Base-by-base conservation (phyloP, 2,329 filamentous ascomycete genomes). In the Thielaviopsis populi region DNA sequence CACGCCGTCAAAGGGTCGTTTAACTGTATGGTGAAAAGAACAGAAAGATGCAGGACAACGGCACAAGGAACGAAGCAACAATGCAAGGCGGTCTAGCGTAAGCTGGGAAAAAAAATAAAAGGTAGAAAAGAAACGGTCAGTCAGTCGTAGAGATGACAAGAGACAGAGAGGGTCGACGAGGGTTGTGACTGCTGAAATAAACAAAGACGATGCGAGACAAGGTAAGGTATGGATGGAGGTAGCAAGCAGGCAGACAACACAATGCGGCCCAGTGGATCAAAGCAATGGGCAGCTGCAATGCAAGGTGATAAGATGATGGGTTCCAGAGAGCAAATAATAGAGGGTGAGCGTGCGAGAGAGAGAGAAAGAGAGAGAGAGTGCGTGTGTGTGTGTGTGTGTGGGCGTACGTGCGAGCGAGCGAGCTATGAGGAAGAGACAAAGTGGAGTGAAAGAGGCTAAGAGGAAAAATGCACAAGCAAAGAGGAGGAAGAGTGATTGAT, bases 231-330 rank as follows among this genome's bases (percentile, higher is more conserved):
- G 11, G 27, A 24, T n/a, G 19, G 42, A n/a, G 5, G 19, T 17
- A 7, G 41, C n/a, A 43, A 43, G 41, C 17, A 50, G 46, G 46
- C 24, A 50, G 46, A 50, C 46, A 50, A 50, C 46, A 24, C 19
- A 50, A 50, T 50, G 24, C 46, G 33, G 50, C 50, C 59, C 58
- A 43, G 63, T 61, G 48, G 46, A 48, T 56, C 27, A 56, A 56
- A 50, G 46, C 19, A 61, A 60, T 48, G 58, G 58, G 42, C 58
- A 54, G 50, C 58, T 64, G 63, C 63, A 64, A 64, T 64, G 63
- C 63, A 64, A 43, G 56, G 59, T 65, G 62, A 63, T 56, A 50
- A 50, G 62, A 63, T 59, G 42, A 59, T 63, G 62, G 41, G 42
- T 42, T 62, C 46, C 24, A 50, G 41, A 50, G 60, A 53, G 50